Percentiles rank a stretch among this genome's conserved stretches.
Conservation (phyloP, 352 stramenopile genomes). For the Phytopythium kandeliae region DNA sequence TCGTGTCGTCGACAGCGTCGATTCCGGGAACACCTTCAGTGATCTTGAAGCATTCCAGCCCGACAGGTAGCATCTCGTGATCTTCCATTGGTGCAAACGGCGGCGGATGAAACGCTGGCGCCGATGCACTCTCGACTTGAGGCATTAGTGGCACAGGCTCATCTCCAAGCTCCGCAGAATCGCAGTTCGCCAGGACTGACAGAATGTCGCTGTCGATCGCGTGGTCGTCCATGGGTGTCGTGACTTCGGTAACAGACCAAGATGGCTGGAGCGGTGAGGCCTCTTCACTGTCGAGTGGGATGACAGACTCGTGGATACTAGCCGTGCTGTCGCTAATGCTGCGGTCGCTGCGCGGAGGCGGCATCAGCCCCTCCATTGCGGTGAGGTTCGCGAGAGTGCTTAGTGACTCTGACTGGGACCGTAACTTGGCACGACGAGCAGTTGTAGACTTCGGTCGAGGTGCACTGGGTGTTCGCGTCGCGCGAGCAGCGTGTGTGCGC, state of each 20-base stretch:
- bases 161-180: conserved; percentile 29
- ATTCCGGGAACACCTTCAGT: conserved; percentile 12
- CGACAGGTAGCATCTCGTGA: conserved; percentile 29
- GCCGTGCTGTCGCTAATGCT: conserved; percentile 31
- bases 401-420: conserved; percentile 64
- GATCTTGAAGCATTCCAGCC: conserved; percentile 42
- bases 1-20: neutral
- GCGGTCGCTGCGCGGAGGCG: conserved; percentile 19
- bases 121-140: neutral
- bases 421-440: conserved; percentile 30
- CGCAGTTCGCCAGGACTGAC: conserved; percentile 54
- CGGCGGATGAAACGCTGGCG: conserved; percentile 18
- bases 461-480: conserved; percentile 24
- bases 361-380: conserved; percentile 20
- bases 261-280: conserved; percentile 16
- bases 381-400: conserved; percentile 22
- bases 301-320: conserved; percentile 15
- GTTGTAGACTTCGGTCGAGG: conserved; percentile 25
- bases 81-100: conserved; percentile 23
- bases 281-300: conserved; percentile 11
- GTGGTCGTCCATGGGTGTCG: conserved; percentile 47
- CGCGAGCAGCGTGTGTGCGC: conserved; percentile 16
- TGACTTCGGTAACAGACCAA: conserved; percentile 11
- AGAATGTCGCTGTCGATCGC: conserved; percentile 76
- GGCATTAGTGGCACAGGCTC: conserved; percentile 8